Percentiles rank a stretch among this genome's conserved stretches.
Conservation (phyloP, 2,329 filamentous ascomycete species). For the Paradendryphiella salina region DNA sequence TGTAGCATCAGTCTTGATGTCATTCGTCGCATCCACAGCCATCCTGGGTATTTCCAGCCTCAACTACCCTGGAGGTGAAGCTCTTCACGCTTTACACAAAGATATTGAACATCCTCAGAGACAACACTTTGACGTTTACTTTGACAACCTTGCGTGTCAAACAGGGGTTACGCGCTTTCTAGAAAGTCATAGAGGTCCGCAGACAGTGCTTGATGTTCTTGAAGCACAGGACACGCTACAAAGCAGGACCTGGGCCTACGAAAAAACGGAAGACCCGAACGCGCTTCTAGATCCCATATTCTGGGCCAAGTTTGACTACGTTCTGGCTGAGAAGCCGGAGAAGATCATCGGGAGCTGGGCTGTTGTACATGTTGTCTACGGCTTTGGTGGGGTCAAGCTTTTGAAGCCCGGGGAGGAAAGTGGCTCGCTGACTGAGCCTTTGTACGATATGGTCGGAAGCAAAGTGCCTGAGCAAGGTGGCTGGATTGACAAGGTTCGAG, state of each 20-base stretch:
- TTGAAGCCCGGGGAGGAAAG: constrained; percentile 50
- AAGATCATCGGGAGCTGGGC: constrained; percentile 58
- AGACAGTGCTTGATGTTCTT: constrained; percentile 34
- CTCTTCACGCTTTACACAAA: constrained; percentile 58
- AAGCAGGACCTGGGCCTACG: constrained; percentile 57
- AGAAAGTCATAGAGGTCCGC: constrained; percentile 38
- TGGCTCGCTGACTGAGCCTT: constrained; percentile 18
- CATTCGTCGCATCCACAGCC: constrained; percentile 63
- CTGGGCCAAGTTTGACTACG: constrained; percentile 63
- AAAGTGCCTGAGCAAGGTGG: constrained; percentile 16
- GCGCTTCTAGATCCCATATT: constrained; percentile 56
- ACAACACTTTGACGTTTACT: constrained; percentile 50
- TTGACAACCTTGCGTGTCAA: constrained; percentile 65
- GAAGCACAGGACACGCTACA: constrained; percentile 23
- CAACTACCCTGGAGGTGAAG: constrained; percentile 91
- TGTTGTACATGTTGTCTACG: constrained; percentile 54
- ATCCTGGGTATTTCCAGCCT: constrained; percentile 80
- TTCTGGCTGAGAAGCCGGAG: constrained; percentile 57
- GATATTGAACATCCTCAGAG: constrained; percentile 18
- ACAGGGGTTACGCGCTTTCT: constrained; percentile 66
- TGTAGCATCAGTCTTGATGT: constrained; percentile 61
- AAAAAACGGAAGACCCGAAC: constrained; percentile 61
- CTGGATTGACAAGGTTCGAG: constrained; percentile 12
- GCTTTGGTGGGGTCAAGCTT: constrained; percentile 56
- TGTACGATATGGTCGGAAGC: constrained; percentile 17